A percentile compares a stretch with the other conserved stretches of the same genome.
These are phyloP conservation scores for Podila clonocystis DNA, from an alignment of 192 early-diverging fungal species.

Conservation along the genomic window DNA sequence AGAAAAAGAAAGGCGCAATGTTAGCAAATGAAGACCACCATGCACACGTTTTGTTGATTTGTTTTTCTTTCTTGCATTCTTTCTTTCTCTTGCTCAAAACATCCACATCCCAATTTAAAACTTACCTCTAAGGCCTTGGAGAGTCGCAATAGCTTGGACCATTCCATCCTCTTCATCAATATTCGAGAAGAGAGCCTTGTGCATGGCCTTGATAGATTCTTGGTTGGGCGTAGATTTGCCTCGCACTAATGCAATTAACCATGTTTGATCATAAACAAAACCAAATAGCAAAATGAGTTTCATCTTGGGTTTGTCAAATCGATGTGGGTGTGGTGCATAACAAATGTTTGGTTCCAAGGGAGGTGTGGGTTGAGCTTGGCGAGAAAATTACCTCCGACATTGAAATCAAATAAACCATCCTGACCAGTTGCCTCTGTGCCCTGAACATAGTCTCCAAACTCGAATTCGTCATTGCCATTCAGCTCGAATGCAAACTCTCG, in stretches of 20 bases:
- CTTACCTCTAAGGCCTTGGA: constrained; percentile 63
- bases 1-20: background rate
- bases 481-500: constrained; percentile 32
- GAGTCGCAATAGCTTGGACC: constrained; percentile 55
- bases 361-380: no score
- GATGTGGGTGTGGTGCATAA: background rate
- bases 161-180: constrained; percentile 65
- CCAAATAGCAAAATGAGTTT: background rate
- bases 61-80: no score
- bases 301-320: background rate
- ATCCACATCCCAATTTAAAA: background rate
- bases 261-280: background rate
- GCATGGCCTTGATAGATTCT: constrained; percentile 57
- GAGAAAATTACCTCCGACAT: constrained; percentile 19
- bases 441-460: constrained; percentile 37
- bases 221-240: constrained; percentile 33
- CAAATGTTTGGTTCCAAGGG: background rate
- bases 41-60: background rate
- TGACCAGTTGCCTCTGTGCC: constrained; percentile 13
- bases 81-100: background rate
- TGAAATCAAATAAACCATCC: constrained; percentile 19
- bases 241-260: constrained; percentile 1
- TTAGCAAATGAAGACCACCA: background rate
- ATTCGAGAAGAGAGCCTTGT: constrained; percentile 53
- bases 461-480: constrained; percentile 22